These are phyloP conservation scores for Amphirosellinia nigrospora DNA, from an alignment of 495 filamentous ascomycete species.

Conservation along the genomic window DNA sequence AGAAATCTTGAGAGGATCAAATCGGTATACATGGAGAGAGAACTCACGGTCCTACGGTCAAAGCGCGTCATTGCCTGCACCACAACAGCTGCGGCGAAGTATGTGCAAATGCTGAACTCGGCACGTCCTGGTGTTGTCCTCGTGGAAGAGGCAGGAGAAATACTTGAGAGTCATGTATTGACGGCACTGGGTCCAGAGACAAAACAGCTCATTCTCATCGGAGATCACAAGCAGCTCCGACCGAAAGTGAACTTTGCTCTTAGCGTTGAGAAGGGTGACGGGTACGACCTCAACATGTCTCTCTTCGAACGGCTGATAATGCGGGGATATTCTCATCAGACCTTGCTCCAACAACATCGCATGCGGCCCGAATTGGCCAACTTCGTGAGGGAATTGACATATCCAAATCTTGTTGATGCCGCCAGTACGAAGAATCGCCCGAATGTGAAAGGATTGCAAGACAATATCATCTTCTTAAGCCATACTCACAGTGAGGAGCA, in stretches of 20 bases:
- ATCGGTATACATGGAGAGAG: slow-evolving; percentile 49
- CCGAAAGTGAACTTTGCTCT: slow-evolving; percentile 70
- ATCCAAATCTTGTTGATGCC: slow-evolving; percentile 66
- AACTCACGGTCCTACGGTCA: slow-evolving; percentile 47
- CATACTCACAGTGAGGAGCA: slow-evolving; percentile 61
- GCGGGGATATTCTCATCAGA: slow-evolving; percentile 58
- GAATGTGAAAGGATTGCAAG: slow-evolving; percentile 61
- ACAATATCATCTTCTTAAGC: slow-evolving; percentile 68
- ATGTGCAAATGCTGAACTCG: slow-evolving; percentile 54
- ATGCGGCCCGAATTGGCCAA: slow-evolving; percentile 71
- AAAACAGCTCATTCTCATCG: slow-evolving; percentile 72
- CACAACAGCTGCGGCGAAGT: slow-evolving; percentile 72
- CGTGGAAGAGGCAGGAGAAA: slow-evolving; percentile 79
- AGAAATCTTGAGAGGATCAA: slow-evolving; percentile 44
- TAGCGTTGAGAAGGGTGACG: slow-evolving; percentile 65
- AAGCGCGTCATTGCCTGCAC: slow-evolving; percentile 75
- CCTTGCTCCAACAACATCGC: slow-evolving; percentile 66
- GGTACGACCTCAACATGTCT: too few relatives aligned
- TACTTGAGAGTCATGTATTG: slow-evolving; percentile 70
- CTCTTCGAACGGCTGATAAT: slow-evolving; percentile 53
- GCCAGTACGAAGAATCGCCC: slow-evolving; percentile 55
- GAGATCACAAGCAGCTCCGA: slow-evolving; percentile 76
- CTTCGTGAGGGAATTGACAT: slow-evolving; percentile 63
- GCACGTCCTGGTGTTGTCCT: slow-evolving; percentile 61
- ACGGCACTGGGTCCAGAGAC: slow-evolving; percentile 62